A percentile compares a stretch with the other conserved stretches of the same genome.
Evolutionary conservation across 176 grass and related monocot genomes (phyloP).

Genomic region (Aegilops tauschii): DNA sequence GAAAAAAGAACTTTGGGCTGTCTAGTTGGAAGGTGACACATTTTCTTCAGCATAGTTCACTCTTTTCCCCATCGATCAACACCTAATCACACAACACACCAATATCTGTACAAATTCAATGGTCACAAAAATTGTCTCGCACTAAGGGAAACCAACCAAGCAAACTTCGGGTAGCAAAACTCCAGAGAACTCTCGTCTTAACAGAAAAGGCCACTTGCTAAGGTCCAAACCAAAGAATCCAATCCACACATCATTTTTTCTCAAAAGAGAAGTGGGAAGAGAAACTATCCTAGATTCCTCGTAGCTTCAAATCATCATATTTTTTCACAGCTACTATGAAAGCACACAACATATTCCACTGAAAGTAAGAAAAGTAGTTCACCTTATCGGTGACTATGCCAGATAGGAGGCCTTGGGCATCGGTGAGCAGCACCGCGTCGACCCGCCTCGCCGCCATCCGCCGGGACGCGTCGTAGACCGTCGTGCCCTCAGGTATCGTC

Average conservation of each 20-base stretch:
- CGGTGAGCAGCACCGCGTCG: constrained; percentile 90
- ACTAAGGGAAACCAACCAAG: neutral
- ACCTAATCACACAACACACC: neutral
- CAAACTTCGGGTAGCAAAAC: neutral
- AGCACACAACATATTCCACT: neutral
- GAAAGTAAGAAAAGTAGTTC: neutral
- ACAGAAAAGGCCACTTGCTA: constrained; percentile 34
- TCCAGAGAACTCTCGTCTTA: neutral
- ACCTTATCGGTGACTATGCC: constrained; percentile 99
- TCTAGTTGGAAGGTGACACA: neutral
- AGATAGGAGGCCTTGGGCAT: constrained; percentile 85
- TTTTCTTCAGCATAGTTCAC: neutral
- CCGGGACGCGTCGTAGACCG: constrained; percentile 86
- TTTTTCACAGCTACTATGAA: constrained; percentile 1
- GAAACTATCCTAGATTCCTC: constrained; percentile 11
- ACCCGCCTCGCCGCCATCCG: constrained; percentile 79
- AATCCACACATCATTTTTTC: constrained; percentile 5
- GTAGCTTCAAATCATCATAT: constrained; percentile 6
- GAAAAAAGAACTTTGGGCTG: neutral
- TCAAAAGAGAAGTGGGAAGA: constrained; percentile 8
- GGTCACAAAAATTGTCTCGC: neutral
- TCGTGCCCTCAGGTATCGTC: constrained; percentile 87
- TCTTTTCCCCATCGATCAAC: neutral
- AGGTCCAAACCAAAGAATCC: constrained; percentile 34
- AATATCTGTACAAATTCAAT: neutral